A percentile compares a stretch with the other conserved stretches of the same genome.
phyloP scores from a whole-genome alignment of 2,329 filamentous ascomycete genomes.

The Fusarium temperatum region DNA sequence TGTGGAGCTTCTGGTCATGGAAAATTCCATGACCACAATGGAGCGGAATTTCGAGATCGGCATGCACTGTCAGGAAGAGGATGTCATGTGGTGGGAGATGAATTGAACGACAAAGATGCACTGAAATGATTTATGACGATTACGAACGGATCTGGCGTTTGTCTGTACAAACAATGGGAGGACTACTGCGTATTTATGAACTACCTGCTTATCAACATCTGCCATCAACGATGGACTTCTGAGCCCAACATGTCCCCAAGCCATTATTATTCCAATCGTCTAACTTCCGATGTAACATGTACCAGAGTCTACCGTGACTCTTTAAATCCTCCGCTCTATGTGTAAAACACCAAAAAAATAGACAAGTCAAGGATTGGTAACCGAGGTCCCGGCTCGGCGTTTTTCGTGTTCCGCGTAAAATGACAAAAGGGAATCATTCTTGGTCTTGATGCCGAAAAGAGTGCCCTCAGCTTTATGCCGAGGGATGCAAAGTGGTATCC shows the following conservation, averaged over 20 bases:
- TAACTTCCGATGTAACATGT: neutral
- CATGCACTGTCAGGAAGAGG: conserved; percentile 25
- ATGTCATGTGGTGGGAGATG: conserved; percentile 38
- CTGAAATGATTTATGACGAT: neutral
- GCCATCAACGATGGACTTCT: conserved; percentile 13
- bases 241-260: neutral
- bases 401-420: conserved; percentile 19
- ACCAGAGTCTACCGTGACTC: conserved; percentile 18
- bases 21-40: conserved; percentile 29
- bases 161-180: neutral
- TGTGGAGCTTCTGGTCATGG: conserved; percentile 35
- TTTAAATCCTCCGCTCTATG: conserved; percentile 28
- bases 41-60: conserved; percentile 38
- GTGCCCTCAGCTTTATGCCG: conserved; percentile 14
- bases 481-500: conserved; percentile 32
- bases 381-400: neutral
- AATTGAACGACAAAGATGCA: neutral
- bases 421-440: conserved; percentile 18
- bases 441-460: conserved; percentile 18
- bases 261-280: neutral
- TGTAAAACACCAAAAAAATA: conserved; percentile 30
- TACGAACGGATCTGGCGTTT: neutral
- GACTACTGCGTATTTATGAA: conserved; percentile 6
- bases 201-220: conserved; percentile 8
- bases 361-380: neutral